Evolutionary conservation across 805 yeast species (phyloP), one percentile per base, ranked within the genome.

Genomic region (Saccharomycopsis fibuligera): DNA sequence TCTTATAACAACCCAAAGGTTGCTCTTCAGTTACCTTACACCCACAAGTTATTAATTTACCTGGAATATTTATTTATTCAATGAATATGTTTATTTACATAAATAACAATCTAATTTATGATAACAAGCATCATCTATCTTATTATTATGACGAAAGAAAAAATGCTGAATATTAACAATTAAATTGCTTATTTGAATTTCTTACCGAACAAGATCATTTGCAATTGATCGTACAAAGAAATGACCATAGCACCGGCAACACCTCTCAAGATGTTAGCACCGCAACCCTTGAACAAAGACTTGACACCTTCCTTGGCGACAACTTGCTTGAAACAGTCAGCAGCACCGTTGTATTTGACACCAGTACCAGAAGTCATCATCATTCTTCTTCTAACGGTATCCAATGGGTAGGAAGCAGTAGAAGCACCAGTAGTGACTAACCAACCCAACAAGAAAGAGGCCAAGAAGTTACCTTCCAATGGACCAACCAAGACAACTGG

Each of bases 331-430:
- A 86, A 83, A 74, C 93, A 87, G 73, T 90, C 96, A 71, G 86
- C 78, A 63, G 96, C 95, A 78, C 95, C 93, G 68, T 81, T 75
- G 79, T 89, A 89, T 79, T 90, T 89, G 66, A 89, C 95, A 67
- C 95, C 96, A 78, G 88, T 95, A 75, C 97, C 97, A 62, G 97
- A 90, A 64, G 97, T 89, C 97, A 89, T 89, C 97, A 89, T 89
- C 97, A 89, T 89, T 86, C 97, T 88, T 86, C 97, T 88, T 85
- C 97, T 90, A 69, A 89, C 89, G 68, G 97, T 89, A 77, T 89
- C 97, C 75, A 90, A 86, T 81, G 97, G 97, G 85, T 89, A 89
- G 70, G 96, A 88, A 70, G 96, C 96, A 61, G 96, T 88, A 64
- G 96, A 90, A 67, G 97, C 96, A 83, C 89, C 96, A 61, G 96